Evolutionary conservation across 306 rosid genomes (phyloP), one percentile per base, ranked within the genome.

Genomic region (Medicago ruthenica): DNA sequence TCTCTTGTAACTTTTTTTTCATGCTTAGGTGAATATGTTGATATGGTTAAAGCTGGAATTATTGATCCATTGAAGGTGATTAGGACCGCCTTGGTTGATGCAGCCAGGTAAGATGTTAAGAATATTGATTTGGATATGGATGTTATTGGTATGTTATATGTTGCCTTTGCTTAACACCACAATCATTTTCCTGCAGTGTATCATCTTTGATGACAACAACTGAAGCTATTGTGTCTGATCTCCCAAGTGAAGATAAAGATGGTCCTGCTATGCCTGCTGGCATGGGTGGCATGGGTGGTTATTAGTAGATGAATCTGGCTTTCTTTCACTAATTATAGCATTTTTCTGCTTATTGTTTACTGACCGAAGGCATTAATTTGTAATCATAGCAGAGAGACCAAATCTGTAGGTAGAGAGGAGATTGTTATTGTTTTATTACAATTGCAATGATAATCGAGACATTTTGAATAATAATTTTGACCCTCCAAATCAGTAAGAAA

Each of bases 131-230:
- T 48, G 9, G 58, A 34, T 76, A 24, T 62, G 0, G 40, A 50
- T 14, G 9, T 36, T 31, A 40, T 5, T 9, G 59, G 27, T 73
- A 18, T 60, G 36, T 37, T 54, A 10, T 39, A 59, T 48, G 16
- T 76, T 15, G 71, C 62, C 8, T 18, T 9, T 70, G 22, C 55
- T 22, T 3, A 53, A 71, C 18, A 6, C 31, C 14, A 53, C 71
- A 18, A 6, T 22, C 14, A 21, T 80, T 76, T 71, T 67, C 10
- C 7, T 88, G 87, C 88, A 95, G 98, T 63, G 96, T 95, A 66
- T 92, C 98, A 15, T 95, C 98, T 50, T 83, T 95, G 83, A 88
- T 95, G 97, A 89, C 97, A 15, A 95, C 98, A n/a, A 95, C 98
- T 1, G 98, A 95, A 73, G 98, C 97, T 64, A 36, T 95, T 11